Percentiles rank a stretch among this genome's conserved stretches.
Conservation (phyloP, 1,284 basidiomycete species). For the Dichomitus squalens region DNA sequence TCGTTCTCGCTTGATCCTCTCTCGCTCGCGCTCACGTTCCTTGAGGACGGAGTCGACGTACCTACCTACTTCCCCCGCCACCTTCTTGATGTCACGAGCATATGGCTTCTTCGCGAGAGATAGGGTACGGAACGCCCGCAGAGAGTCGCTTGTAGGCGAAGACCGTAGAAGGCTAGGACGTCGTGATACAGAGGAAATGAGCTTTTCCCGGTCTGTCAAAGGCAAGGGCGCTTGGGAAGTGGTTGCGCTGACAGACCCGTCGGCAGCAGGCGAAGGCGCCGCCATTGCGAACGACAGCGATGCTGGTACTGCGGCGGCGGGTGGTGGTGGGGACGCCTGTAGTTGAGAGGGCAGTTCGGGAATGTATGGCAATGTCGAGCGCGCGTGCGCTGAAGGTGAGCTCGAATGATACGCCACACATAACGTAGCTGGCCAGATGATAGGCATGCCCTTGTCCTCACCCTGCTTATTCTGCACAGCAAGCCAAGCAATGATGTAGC, state of each 20-base stretch:
- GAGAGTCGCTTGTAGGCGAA: constrained; percentile 37
- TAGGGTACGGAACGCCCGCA: constrained; percentile 38
- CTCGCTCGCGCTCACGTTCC: constrained; percentile 72
- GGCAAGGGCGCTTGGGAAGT: constrained; percentile 17
- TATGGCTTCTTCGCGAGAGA: constrained; percentile 26
- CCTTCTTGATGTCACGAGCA: constrained; percentile 41
- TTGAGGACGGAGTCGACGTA: constrained; percentile 73
- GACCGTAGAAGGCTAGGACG: constrained; percentile 26
- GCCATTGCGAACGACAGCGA: constrained; percentile 12
- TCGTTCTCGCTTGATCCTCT: constrained; percentile 67
- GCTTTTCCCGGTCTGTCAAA: constrained; percentile 13
- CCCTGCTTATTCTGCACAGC: constrained; percentile 74
- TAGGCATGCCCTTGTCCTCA: constrained; percentile 73
- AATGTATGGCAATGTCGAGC: constrained; percentile 52
- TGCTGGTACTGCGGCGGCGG: constrained; percentile 24
- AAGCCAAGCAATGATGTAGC: constrained; percentile 73
- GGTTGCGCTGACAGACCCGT: constrained; percentile 9
- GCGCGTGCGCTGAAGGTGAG: constrained; percentile 41
- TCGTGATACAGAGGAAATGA: constrained; percentile 23
- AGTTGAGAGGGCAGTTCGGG: constrained; percentile 68
- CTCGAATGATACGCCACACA: constrained; percentile 52
- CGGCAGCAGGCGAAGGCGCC: constrained; percentile 21
- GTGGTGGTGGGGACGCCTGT: constrained; percentile 58
- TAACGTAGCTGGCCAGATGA: constrained; percentile 68
- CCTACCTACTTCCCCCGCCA: constrained; percentile 58